Conservation (phyloP, 2,329 filamentous ascomycete genomes). For the Rhynchosporium secalis region DNA sequence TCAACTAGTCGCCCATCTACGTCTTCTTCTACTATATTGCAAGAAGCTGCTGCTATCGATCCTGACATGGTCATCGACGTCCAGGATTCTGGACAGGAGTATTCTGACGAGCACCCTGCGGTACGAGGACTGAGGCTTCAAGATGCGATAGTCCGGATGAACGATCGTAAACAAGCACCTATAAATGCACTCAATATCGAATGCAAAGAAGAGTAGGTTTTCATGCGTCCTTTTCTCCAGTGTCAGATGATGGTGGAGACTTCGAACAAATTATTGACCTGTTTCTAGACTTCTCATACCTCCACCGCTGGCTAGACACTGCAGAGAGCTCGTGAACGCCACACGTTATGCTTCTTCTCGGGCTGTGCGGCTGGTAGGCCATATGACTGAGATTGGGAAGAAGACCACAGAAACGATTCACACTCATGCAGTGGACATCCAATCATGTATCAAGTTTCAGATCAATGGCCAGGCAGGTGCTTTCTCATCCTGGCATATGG, state of each 20-base stretch:
- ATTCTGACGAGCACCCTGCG: conserved; percentile 5
- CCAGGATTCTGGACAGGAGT: conserved; percentile 12
- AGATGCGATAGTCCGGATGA: conserved; percentile 13
- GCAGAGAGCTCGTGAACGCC: conserved; percentile 13
- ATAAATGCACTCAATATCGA: conserved; percentile 15
- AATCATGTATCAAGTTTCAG: conserved; percentile 24
- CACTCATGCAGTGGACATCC: conserved; percentile 18
- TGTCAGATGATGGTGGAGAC: too few relatives aligned
- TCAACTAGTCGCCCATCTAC: conserved; percentile 13
- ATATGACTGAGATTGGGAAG: conserved; percentile 18
- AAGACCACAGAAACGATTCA: conserved; percentile 18
- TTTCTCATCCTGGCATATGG: conserved; percentile 25
- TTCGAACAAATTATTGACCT: background rate
- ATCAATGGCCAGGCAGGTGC: conserved; percentile 24
- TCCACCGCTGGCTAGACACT: conserved; percentile 11
- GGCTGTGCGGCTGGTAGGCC: conserved; percentile 8
- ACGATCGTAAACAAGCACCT: conserved; percentile 1
- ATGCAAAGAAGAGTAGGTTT: conserved; percentile 14
- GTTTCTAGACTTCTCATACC: conserved; percentile 5
- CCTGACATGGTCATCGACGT: conserved; percentile 16
- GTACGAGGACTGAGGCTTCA: conserved; percentile 11
- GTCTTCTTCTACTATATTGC: conserved; percentile 3
- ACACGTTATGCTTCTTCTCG: conserved; percentile 16
- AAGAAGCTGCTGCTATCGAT: conserved; percentile 14
- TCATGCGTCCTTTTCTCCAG: background rate